A percentile compares a stretch with the other conserved stretches of the same genome.
phyloP scores from a whole-genome alignment of 352 stramenopile species.

The Halophytophthora batemanensis region DNA sequence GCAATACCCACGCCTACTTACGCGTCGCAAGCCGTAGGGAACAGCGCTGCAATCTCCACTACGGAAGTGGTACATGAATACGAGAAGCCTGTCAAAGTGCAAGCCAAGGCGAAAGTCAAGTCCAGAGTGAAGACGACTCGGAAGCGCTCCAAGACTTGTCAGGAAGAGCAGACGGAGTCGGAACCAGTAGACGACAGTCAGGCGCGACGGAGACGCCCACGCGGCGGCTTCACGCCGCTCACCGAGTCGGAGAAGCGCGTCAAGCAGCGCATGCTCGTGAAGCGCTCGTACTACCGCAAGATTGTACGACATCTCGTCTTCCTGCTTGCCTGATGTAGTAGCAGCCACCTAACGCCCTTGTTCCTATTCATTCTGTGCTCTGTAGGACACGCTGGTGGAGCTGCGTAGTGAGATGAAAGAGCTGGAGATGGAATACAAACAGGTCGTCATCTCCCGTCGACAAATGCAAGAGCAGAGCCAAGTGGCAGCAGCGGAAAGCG shows the following conservation, averaged over 20 bases:
- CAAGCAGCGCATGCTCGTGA: slow-evolving; percentile 69
- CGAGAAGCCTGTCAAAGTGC: not conserved
- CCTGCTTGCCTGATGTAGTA: not conserved
- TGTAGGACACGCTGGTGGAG: slow-evolving; percentile 55
- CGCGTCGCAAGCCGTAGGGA: not conserved
- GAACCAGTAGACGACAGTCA: slow-evolving; percentile 3
- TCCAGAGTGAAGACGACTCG: slow-evolving; percentile 1
- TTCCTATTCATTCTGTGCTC: not conserved
- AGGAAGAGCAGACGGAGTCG: not conserved
- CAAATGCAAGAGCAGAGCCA: slow-evolving; percentile 8
- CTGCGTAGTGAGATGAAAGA: slow-evolving; percentile 44
- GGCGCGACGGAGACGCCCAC: slow-evolving; percentile 13
- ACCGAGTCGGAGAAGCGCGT: slow-evolving; percentile 58
- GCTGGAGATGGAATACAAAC: slow-evolving; percentile 47
- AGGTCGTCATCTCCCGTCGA: slow-evolving; percentile 27
- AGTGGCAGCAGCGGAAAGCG: slow-evolving; percentile 3
- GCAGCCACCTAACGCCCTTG: not conserved
- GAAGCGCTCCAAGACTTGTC: slow-evolving; percentile 1
- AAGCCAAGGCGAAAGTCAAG: slow-evolving; percentile 3
- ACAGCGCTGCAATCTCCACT: slow-evolving; percentile 1
- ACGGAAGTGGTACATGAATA: not conserved
- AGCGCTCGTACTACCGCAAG: slow-evolving; percentile 73
- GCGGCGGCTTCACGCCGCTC: slow-evolving; percentile 32
- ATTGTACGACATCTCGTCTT: slow-evolving; percentile 27
- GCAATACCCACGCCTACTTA: too few relatives aligned